Conservation (phyloP, 164 flowering plant species). For the Taxillus chinensis region DNA sequence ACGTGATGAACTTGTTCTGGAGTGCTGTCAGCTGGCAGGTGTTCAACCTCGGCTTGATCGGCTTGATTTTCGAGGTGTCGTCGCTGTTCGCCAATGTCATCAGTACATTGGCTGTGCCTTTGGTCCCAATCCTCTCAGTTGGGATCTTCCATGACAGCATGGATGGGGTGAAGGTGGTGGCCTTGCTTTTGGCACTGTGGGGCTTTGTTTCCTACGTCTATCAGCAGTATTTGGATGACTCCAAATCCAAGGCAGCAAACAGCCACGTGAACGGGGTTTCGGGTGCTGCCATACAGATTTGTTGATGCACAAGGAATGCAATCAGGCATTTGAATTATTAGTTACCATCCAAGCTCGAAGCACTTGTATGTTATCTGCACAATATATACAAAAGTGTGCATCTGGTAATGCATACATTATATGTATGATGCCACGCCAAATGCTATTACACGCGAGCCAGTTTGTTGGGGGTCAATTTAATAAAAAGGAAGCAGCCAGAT, state of each 20-base stretch:
- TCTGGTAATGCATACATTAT: too few relatives aligned
- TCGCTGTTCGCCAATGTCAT: conserved; percentile 30
- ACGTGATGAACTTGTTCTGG: conserved; percentile 23
- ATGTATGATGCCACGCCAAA: too few relatives aligned
- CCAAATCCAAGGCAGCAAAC: conserved; percentile 3
- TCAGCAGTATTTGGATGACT: conserved; percentile 24
- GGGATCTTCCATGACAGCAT: conserved; percentile 25
- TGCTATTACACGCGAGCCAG: too few relatives aligned
- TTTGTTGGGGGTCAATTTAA: too few relatives aligned
- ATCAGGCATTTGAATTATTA: too few relatives aligned
- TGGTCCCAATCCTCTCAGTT: conserved; percentile 22
- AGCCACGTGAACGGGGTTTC: not conserved
- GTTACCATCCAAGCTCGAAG: too few relatives aligned
- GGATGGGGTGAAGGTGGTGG: conserved; percentile 24
- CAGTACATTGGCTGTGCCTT: conserved; percentile 23
- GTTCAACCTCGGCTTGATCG: conserved; percentile 17
- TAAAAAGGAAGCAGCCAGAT: too few relatives aligned
- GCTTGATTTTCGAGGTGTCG: conserved; percentile 25
- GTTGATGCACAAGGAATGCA: not conserved
- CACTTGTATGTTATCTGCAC: too few relatives aligned
- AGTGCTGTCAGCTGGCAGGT: conserved; percentile 24
- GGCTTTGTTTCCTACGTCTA: conserved; percentile 26
- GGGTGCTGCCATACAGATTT: not conserved
- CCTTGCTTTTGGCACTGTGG: conserved; percentile 26
- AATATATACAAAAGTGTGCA: too few relatives aligned